These are phyloP conservation scores for Stagonosporopsis tanaceti DNA, from an alignment of 2,329 filamentous ascomycete species.

Conservation along the genomic window DNA sequence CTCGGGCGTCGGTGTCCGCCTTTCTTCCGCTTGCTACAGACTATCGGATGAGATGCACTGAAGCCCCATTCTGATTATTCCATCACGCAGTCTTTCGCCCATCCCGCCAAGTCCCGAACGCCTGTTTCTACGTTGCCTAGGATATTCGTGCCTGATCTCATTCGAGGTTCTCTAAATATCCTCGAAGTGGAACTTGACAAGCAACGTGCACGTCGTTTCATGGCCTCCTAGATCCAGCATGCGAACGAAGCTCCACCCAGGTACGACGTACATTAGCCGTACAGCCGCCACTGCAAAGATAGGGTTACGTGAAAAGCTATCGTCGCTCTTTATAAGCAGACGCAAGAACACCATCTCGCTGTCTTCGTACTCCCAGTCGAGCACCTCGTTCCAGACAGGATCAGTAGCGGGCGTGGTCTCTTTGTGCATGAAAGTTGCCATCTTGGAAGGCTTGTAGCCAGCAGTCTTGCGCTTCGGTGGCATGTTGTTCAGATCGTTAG, in stretches of 20 bases:
- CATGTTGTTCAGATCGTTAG: slow-evolving; percentile 58
- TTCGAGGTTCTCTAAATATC: slow-evolving; percentile 22
- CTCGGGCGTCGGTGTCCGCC: background rate
- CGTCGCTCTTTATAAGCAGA: slow-evolving; percentile 72
- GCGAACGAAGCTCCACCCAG: slow-evolving; percentile 69
- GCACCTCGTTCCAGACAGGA: slow-evolving; percentile 70
- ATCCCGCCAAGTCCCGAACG: background rate
- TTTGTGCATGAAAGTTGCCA: slow-evolving; percentile 63
- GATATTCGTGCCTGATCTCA: background rate
- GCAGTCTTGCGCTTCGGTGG: slow-evolving; percentile 69
- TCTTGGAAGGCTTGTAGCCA: slow-evolving; percentile 66
- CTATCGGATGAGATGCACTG: background rate
- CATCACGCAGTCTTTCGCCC: background rate
- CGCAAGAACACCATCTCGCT: slow-evolving; percentile 71
- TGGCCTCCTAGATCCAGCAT: slow-evolving; percentile 71
- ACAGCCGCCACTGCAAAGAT: slow-evolving; percentile 68
- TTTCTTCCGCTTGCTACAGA: background rate
- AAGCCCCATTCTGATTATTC: background rate
- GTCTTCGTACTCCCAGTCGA: slow-evolving; percentile 74
- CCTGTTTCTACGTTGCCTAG: background rate
- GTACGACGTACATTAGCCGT: slow-evolving; percentile 63
- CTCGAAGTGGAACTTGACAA: slow-evolving; percentile 67
- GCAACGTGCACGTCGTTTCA: slow-evolving; percentile 68
- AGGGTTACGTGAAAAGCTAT: slow-evolving; percentile 68
- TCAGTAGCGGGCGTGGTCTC: slow-evolving; percentile 68